Conservation (phyloP, 768 basidiomycete genomes). For the Tylopilus rubrobrunneus region DNA sequence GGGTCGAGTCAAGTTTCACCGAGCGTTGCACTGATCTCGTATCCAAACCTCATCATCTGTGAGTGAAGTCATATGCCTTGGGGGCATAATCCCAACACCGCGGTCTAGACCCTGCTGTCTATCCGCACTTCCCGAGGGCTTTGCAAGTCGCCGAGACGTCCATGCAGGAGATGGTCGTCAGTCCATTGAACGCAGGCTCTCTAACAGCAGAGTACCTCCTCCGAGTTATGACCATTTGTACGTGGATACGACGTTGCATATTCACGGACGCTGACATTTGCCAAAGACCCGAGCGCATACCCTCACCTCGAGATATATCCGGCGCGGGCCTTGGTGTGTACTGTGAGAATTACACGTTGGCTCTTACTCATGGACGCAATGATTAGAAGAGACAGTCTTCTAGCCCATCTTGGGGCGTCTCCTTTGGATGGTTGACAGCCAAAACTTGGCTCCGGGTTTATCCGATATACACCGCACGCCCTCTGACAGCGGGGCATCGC, state of each 20-base stretch:
- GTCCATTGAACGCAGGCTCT: conserved; percentile 1
- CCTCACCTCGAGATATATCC: conserved; percentile 43
- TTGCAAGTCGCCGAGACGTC: conserved; percentile 39
- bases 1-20: neutral
- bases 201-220: conserved; percentile 23
- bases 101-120: conserved; percentile 35
- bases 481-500: neutral
- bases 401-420: conserved; percentile 12
- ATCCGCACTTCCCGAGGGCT: conserved; percentile 38
- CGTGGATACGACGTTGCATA: conserved; percentile 2
- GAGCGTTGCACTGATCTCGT: neutral
- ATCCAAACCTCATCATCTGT: conserved; percentile 20
- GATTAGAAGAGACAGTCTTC: conserved; percentile 3
- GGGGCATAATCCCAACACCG: neutral
- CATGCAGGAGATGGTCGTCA: conserved; percentile 39
- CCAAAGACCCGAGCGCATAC: conserved; percentile 38
- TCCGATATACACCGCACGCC: conserved; percentile 9
- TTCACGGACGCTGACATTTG: conserved; percentile 15
- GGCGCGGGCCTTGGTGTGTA: conserved; percentile 6
- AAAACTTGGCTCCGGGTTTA: conserved; percentile 20
- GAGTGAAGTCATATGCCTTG: neutral
- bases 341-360: neutral
- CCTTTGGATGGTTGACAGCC: conserved; percentile 18
- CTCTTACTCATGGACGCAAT: conserved; percentile 2
- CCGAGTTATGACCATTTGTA: conserved; percentile 28